Conservation (phyloP, 139 green algal genomes). For the Yamagishiella unicocca region DNA sequence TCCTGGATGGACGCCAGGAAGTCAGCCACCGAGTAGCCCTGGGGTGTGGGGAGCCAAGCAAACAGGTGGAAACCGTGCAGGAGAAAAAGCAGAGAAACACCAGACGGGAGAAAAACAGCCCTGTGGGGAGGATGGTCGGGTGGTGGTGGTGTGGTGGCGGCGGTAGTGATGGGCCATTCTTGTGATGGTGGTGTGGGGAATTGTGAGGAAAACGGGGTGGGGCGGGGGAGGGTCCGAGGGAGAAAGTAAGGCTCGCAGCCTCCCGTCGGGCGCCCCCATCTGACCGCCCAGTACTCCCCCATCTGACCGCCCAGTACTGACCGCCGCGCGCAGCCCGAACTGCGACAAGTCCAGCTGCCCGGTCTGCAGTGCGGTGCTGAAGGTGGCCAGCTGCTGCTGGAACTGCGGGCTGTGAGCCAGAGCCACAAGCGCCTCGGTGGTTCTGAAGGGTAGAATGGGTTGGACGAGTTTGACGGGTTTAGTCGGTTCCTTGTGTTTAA, state of each 20-base stretch:
- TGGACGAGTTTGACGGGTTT: no score
- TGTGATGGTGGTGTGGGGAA: neutral
- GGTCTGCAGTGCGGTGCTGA: slow-evolving; percentile 71
- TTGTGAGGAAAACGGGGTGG: neutral
- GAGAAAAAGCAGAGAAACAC: neutral
- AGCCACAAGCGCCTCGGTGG: slow-evolving; percentile 47
- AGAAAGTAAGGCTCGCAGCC: neutral
- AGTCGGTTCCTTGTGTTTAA: no score
- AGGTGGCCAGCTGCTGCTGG: slow-evolving; percentile 75
- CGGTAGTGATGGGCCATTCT: neutral
- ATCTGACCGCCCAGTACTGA: no score
- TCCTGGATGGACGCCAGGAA: slow-evolving; percentile 61
- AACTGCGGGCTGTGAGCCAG: slow-evolving; percentile 79
- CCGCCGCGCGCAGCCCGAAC: slow-evolving; percentile 74
- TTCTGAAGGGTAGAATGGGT: slow-evolving; percentile 53
- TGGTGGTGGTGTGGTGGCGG: neutral
- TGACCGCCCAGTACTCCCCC: no score
- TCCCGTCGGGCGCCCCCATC: slow-evolving; percentile 1
- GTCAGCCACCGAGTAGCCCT: slow-evolving; percentile 55
- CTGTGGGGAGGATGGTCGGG: neutral
- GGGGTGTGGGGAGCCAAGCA: no score
- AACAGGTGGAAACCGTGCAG: no score
- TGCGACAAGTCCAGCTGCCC: slow-evolving; percentile 80
- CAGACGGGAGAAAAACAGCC: neutral
- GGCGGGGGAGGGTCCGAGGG: neutral